Conservation (phyloP, 2,329 filamentous ascomycete genomes). For the Epichloe gansuensis region DNA sequence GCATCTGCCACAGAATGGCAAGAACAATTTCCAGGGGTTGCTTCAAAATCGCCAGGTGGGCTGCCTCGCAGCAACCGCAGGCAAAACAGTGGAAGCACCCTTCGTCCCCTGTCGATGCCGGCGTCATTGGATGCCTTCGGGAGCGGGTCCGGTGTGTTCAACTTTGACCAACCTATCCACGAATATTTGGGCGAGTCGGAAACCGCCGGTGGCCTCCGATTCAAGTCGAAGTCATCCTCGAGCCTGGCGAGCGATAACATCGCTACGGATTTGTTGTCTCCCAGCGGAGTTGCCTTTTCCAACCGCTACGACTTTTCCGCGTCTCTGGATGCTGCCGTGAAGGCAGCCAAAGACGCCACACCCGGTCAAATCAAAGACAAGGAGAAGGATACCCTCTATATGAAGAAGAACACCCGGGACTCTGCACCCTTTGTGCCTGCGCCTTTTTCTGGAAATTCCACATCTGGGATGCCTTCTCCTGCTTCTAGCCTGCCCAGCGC, state of each 20-base stretch:
- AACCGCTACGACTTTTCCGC: conserved; percentile 93
- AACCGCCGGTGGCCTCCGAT: conserved; percentile 42
- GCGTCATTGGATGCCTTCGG: conserved; percentile 61
- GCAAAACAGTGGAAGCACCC: conserved; percentile 22
- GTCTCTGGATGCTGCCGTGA: conserved; percentile 75
- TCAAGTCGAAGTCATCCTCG: conserved; percentile 56
- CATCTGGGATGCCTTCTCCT: conserved; percentile 16
- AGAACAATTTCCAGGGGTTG: conserved; percentile 38
- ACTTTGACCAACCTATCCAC: conserved; percentile 47
- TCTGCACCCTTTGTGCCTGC: conserved; percentile 7
- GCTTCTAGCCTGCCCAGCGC: conserved; percentile 55
- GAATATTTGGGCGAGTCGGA: conserved; percentile 53
- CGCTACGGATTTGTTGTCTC: conserved; percentile 36
- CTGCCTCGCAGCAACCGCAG: conserved; percentile 58
- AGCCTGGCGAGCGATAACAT: conserved; percentile 53
- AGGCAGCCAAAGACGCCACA: conserved; percentile 53
- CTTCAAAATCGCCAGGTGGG: conserved; percentile 37
- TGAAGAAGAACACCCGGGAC: conserved; percentile 34
- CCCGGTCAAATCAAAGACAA: conserved; percentile 25
- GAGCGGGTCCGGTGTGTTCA: conserved; percentile 41
- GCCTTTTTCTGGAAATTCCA: not conserved
- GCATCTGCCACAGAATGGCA: conserved; percentile 47
- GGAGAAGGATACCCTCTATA: conserved; percentile 45
- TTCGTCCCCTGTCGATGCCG: conserved; percentile 42
- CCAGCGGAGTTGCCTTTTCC: conserved; percentile 65